These are phyloP conservation scores for Stagonosporopsis cucurbitacearum DNA, from an alignment of 2,329 filamentous ascomycete species.

Conservation along the genomic window DNA sequence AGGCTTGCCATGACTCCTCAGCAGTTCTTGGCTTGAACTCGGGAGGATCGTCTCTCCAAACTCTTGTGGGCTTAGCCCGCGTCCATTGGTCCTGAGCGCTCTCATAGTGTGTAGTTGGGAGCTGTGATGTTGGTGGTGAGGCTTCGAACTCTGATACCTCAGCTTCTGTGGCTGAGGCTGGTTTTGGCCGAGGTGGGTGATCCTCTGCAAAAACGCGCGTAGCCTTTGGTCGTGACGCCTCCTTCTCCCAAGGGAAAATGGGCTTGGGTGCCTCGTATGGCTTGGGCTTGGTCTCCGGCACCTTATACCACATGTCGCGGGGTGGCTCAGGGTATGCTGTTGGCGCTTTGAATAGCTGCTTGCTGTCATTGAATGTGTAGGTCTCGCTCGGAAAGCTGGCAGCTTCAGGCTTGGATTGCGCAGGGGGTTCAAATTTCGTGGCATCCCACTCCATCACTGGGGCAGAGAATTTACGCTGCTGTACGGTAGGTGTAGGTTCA, in stretches of 20 bases:
- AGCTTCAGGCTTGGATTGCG: constrained; percentile 80
- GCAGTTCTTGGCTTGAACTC: constrained; percentile 30
- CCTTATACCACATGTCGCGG: constrained; percentile 85
- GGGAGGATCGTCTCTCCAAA: constrained; percentile 12
- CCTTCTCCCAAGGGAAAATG: constrained; percentile 90
- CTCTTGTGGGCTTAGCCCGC: constrained; percentile 14
- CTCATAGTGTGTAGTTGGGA: constrained; percentile 43
- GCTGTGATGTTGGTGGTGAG: constrained; percentile 30
- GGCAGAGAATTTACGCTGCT: constrained; percentile 62
- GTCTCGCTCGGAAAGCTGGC: constrained; percentile 77
- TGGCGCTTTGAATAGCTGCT: constrained; percentile 77
- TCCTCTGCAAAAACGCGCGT: constrained; percentile 72
- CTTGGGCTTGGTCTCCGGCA: constrained; percentile 66
- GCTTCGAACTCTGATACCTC: constrained; percentile 35
- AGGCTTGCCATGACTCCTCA: constrained; percentile 73
- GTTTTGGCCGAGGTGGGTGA: constrained; percentile 48
- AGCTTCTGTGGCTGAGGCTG: constrained; percentile 5
- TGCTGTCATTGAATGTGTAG: constrained; percentile 84
- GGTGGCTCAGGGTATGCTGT: constrained; percentile 80
- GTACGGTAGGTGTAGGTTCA: constrained; percentile 53
- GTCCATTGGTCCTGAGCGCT: constrained; percentile 19
- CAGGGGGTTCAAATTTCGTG: constrained; percentile 60
- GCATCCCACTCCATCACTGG: constrained; percentile 68
- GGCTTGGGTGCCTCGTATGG: constrained; percentile 67
- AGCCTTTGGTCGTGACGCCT: constrained; percentile 66